phyloP scores from a whole-genome alignment of 176 grass and related monocot species.

The Puya raimondii region DNA sequence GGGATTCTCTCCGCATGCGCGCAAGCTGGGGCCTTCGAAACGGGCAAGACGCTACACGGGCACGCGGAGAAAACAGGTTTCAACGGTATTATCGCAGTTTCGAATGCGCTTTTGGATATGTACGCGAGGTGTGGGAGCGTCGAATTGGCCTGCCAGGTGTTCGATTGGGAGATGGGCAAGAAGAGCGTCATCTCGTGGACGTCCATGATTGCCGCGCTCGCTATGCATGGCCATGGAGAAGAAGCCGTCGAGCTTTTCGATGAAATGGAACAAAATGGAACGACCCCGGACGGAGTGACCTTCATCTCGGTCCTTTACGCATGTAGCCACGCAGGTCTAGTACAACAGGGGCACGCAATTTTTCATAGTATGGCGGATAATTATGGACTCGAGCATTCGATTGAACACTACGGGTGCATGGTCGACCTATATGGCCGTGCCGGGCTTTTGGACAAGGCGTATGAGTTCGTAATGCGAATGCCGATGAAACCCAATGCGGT shows the following conservation, averaged over 20 bases:
- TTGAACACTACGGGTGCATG: slow-evolving; percentile 28
- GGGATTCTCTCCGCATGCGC: slow-evolving; percentile 15
- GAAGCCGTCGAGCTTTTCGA: slow-evolving; percentile 17
- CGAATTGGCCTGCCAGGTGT: slow-evolving; percentile 12
- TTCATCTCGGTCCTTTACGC: slow-evolving; percentile 26
- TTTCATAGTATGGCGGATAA: slow-evolving; percentile 7
- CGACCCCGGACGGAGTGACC: slow-evolving; percentile 15
- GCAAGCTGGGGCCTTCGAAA: slow-evolving; percentile 23
- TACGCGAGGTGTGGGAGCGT: slow-evolving; percentile 23
- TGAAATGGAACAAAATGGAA: slow-evolving; percentile 15
- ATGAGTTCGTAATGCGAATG: slow-evolving; percentile 20
- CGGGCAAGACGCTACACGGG: slow-evolving; percentile 7
- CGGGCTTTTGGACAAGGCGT: slow-evolving; percentile 18
- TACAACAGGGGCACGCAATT: slow-evolving; percentile 11
- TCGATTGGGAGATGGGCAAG: slow-evolving; percentile 11
- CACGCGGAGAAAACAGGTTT: slow-evolving; percentile 5
- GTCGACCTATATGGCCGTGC: slow-evolving; percentile 24
- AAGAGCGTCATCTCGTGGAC: slow-evolving; percentile 22
- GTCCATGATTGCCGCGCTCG: slow-evolving; percentile 19
- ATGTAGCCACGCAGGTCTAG: slow-evolving; percentile 23
- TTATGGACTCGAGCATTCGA: slow-evolving; percentile 10
- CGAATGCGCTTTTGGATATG: slow-evolving; percentile 14
- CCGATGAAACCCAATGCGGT: slow-evolving; percentile 19
- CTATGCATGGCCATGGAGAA: slow-evolving; percentile 19
- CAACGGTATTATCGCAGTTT: not conserved